These are phyloP conservation scores for Carex scoparia DNA, from an alignment of 176 grass and related monocot genomes.

Conservation along the genomic window DNA sequence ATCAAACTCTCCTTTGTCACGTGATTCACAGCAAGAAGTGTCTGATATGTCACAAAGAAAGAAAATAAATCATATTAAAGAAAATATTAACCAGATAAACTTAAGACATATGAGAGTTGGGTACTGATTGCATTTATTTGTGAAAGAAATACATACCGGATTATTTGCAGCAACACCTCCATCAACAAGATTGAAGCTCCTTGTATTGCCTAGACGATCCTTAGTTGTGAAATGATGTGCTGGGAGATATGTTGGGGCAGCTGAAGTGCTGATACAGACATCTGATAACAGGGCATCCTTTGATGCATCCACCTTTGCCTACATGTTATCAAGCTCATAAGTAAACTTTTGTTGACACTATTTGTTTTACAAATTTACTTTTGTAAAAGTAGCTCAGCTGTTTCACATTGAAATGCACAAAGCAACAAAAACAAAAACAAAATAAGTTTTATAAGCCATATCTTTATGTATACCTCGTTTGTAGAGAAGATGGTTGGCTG, in stretches of 20 bases:
- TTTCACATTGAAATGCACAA: neutral
- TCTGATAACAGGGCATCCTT: conserved; percentile 51
- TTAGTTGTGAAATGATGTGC: conserved; percentile 31
- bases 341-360: neutral
- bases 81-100: neutral
- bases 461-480: conserved; percentile 27
- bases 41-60: conserved; percentile 18
- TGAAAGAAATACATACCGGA: conserved; percentile 38
- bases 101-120: too few relatives aligned
- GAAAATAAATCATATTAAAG: neutral
- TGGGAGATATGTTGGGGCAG: conserved; percentile 71
- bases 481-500: conserved; percentile 65
- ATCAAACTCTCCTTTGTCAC: conserved; percentile 48
- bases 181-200: conserved; percentile 22
- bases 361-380: neutral
- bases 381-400: neutral
- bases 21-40: conserved; percentile 48
- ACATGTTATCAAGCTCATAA: neutral
- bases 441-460: neutral
- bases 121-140: neutral
- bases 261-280: conserved; percentile 78
- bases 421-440: neutral
- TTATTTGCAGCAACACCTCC: conserved; percentile 54
- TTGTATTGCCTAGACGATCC: neutral
- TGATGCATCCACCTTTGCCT: conserved; percentile 9